Conservation (phyloP, 1,284 basidiomycete species). For the Ganoderma meredithae region DNA sequence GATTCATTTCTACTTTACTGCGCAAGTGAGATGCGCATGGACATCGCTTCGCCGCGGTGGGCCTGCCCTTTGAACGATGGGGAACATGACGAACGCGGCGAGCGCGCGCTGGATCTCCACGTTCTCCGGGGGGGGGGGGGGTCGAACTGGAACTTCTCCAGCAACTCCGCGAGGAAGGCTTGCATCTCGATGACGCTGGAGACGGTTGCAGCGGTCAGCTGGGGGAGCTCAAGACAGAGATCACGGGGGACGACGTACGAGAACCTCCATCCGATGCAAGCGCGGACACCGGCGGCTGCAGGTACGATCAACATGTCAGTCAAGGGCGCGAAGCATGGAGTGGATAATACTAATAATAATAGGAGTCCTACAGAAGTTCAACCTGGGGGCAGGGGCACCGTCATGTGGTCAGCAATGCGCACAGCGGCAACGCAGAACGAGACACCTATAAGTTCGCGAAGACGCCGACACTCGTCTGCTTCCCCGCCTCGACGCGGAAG, state of each 20-base stretch:
- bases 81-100: slow-evolving; percentile 48
- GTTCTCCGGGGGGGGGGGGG: slow-evolving; percentile 46
- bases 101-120: slow-evolving; percentile 45
- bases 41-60: slow-evolving; percentile 43
- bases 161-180: slow-evolving; percentile 32
- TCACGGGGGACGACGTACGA: slow-evolving; percentile 35
- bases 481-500: slow-evolving; percentile 40
- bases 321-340: background rate
- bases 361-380: background rate
- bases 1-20: background rate
- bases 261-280: slow-evolving; percentile 46
- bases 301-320: no score
- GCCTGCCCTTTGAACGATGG: slow-evolving; percentile 56
- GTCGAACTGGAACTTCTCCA: slow-evolving; percentile 39
- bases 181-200: slow-evolving; percentile 41
- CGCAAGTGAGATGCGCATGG: slow-evolving; percentile 21
- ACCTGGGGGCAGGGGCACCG: background rate
- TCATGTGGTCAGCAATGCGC: background rate
- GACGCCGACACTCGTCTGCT: slow-evolving; percentile 51
- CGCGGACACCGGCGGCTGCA: slow-evolving; percentile 40
- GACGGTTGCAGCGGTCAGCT: background rate
- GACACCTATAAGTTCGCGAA: slow-evolving; percentile 58
- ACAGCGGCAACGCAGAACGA: no score
- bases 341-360: no score
- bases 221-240: background rate